A percentile compares a stretch with the other conserved stretches of the same genome.
Conservation (phyloP, 2,329 filamentous ascomycete species). For the Venturiaceae sp. region DNA sequence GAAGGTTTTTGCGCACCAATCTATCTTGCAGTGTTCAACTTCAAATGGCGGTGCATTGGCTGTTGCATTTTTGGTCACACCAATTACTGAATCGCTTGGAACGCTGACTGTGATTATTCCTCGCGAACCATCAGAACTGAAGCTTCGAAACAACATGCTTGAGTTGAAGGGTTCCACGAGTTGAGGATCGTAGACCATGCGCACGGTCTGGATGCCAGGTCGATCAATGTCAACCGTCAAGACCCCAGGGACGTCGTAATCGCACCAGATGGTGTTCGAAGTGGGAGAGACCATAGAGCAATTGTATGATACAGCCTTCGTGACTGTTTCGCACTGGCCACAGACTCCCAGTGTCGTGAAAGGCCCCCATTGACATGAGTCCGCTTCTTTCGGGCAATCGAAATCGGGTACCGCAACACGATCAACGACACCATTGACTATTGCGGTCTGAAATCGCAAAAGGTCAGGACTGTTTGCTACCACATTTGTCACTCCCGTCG, state of each 20-base stretch:
- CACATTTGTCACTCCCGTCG: background rate
- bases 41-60: background rate
- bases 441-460: background rate
- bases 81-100: background rate
- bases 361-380: conserved; percentile 3
- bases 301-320: background rate
- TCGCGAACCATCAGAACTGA: background rate
- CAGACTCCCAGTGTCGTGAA: conserved; percentile 8
- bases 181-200: background rate
- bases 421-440: background rate
- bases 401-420: background rate
- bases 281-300: background rate
- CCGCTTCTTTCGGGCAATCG: background rate
- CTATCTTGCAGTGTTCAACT: background rate
- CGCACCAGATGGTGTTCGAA: background rate
- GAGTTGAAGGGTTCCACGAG: background rate
- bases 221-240: background rate
- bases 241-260: background rate
- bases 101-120: background rate
- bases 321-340: conserved; percentile 6
- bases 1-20: background rate
- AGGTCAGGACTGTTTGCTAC: background rate
- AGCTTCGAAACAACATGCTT: background rate
- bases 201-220: background rate
- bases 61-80: background rate